Evolutionary conservation across 345 rosid genomes (phyloP), one percentile per base, ranked within the genome.

Genomic region (Mercurialis annua): DNA sequence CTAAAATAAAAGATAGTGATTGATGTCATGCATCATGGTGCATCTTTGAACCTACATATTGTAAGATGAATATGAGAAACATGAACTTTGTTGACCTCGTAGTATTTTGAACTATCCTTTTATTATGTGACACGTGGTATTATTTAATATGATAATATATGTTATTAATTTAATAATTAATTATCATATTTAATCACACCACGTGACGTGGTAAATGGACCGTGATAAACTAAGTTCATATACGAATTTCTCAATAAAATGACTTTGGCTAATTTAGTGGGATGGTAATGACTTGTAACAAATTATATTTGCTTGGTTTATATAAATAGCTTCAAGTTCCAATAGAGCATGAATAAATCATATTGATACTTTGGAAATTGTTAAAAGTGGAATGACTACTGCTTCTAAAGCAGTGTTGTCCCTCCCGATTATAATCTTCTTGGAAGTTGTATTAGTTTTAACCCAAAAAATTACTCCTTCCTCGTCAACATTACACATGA

Each of bases 301-400:
- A n/a, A 71, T 74, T 71, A 65, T 78, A 40, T 70, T 51, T 59
- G 60, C 44, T 71, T 69, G 50, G 29, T 61, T 34, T 15, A 72
- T 73, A 81, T 64, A 67, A 68, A 43, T 43, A 55, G 66, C 64
- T 64, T 80, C 89, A 81, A 85, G 85, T 82, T 84, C 86, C 87
- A 71, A 81, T 60, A 23, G 26, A 58, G 59, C 72, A 53, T 47
- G 36, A 65, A 57, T 49, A 21, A 50, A 55, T 52, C 36, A 17
- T 38, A 55, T 74, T 16, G 52, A 51, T 40, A 57, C 43, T 57
- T 57, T n/a, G 21, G 64, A 64, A 61, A 51, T 77, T 72, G 78
- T 67, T 69, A 59, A 31, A n/a, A 42, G 46, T 31, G 38, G 34
- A 68, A 53, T 59, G 65, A 42, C 59, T 47, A 42, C 63, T 72